These are phyloP conservation scores for Rhododendron molle DNA, from an alignment of 148 eudicot species.

Conservation along the genomic window DNA sequence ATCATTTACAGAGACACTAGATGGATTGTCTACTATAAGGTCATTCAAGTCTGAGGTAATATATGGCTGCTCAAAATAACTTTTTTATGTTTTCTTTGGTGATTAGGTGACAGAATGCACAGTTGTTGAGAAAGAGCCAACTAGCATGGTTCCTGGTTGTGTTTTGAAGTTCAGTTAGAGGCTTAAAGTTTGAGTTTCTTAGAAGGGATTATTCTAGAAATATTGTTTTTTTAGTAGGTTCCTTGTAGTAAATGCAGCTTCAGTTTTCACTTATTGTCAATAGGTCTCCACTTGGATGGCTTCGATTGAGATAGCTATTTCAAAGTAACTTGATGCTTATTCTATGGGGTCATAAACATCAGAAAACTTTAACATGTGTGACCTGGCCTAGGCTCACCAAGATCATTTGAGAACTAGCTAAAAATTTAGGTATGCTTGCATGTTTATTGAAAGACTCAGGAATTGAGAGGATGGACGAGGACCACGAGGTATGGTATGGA, in stretches of 20 bases:
- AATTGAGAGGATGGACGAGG: not conserved
- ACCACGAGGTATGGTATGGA: not conserved
- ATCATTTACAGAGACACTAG: slow-evolving; percentile 87
- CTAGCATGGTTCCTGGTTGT: not conserved
- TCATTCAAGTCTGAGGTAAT: slow-evolving; percentile 75
- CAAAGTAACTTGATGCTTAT: not conserved
- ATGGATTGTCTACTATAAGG: slow-evolving; percentile 88
- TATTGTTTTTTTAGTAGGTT: not conserved
- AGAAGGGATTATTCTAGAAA: not conserved
- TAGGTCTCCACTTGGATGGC: not conserved
- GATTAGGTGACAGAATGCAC: not conserved
- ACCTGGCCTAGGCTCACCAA: not conserved
- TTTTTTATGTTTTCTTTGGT: not conserved
- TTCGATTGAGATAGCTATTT: not conserved
- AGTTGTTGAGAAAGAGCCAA: not conserved
- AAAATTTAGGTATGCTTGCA: not conserved
- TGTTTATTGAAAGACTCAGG: not conserved
- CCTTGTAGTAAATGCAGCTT: not conserved
- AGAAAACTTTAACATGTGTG: not conserved
- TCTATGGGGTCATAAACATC: not conserved
- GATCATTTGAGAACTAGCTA: not conserved
- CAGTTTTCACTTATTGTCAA: not conserved
- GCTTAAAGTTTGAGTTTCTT: not conserved
- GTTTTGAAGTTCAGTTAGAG: not conserved
- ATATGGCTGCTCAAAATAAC: not conserved